Percentiles rank a stretch among this genome's conserved stretches.
phyloP scores from a whole-genome alignment of 2,329 filamentous ascomycete species.

The Arthrinium puccinioides region DNA sequence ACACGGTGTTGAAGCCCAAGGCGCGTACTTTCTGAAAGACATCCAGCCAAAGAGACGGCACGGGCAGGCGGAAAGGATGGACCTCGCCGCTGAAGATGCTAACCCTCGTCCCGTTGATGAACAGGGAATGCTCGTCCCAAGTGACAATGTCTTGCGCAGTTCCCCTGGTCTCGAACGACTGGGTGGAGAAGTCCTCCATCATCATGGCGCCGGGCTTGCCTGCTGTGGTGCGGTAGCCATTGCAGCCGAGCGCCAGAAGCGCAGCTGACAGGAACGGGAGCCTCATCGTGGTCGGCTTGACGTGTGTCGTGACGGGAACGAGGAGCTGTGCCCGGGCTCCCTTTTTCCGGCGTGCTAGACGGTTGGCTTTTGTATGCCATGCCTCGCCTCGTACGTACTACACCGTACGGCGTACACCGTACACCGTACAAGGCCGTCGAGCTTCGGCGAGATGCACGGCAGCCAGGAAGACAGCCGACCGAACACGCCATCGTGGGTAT shows the following conservation, averaged over 20 bases:
- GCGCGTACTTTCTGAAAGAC: conserved; percentile 79
- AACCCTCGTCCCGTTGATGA: conserved; percentile 58
- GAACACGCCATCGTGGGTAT: too few relatives aligned
- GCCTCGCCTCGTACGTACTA: too few relatives aligned
- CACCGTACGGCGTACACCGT: too few relatives aligned
- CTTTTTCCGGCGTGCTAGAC: too few relatives aligned
- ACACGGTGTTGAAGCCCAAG: conserved; percentile 71
- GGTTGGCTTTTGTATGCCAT: too few relatives aligned
- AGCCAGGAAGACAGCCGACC: too few relatives aligned
- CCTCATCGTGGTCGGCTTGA: too few relatives aligned
- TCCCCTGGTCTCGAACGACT: conserved; percentile 3
- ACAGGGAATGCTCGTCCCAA: conserved; percentile 61
- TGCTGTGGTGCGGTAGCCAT: background rate
- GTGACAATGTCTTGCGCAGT: conserved; percentile 33
- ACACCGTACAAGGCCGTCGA: too few relatives aligned
- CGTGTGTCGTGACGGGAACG: too few relatives aligned
- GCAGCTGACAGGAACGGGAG: background rate
- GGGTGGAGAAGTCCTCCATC: background rate
- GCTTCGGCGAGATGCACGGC: too few relatives aligned
- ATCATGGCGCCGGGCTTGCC: too few relatives aligned
- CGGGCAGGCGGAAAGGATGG: conserved; percentile 49
- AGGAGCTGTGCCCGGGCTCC: too few relatives aligned
- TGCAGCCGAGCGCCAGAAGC: background rate
- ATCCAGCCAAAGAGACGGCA: conserved; percentile 52
- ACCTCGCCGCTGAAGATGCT: conserved; percentile 62